These are phyloP conservation scores for Boletus speciosus DNA, from an alignment of 768 basidiomycete genomes.

Conservation along the genomic window DNA sequence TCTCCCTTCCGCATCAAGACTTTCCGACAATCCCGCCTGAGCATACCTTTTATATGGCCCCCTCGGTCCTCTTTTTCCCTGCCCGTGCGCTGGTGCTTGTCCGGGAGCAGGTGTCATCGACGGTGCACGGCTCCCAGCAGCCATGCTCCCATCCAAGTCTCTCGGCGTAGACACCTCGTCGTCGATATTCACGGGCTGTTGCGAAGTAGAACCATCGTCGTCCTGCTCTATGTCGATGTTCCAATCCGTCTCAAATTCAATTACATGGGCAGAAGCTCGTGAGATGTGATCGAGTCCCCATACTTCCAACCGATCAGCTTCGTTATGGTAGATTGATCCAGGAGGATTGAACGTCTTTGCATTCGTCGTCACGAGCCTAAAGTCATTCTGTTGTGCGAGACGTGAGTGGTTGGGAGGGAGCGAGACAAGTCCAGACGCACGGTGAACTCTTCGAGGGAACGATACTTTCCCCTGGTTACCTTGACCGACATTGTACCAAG, in stretches of 20 bases:
- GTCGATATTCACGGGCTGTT: constrained; percentile 32
- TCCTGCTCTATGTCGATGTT: constrained; percentile 77
- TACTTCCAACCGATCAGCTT: constrained; percentile 66
- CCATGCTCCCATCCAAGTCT: constrained; percentile 43
- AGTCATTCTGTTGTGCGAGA: constrained; percentile 47
- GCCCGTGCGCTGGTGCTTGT: not conserved
- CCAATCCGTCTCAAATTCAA: constrained; percentile 82
- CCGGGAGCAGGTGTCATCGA: constrained; percentile 37
- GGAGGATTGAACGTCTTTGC: constrained; percentile 76
- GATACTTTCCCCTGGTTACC: constrained; percentile 72
- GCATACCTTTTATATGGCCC: constrained; percentile 53
- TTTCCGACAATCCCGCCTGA: constrained; percentile 39
- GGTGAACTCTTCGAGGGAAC: constrained; percentile 75
- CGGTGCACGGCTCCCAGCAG: constrained; percentile 46
- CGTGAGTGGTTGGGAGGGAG: not conserved
- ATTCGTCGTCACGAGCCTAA: constrained; percentile 68
- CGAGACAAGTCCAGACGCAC: constrained; percentile 38
- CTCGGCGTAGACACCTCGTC: constrained; percentile 41
- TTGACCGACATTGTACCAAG: constrained; percentile 82
- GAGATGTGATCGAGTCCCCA: constrained; percentile 75
- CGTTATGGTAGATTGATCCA: constrained; percentile 67
- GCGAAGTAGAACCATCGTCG: constrained; percentile 33
- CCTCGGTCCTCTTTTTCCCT: constrained; percentile 42
- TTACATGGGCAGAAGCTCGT: constrained; percentile 67
- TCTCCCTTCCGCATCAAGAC: constrained; percentile 65